phyloP scores from a whole-genome alignment of 2,329 filamentous ascomycete genomes.

The Eurotiales sp. region DNA sequence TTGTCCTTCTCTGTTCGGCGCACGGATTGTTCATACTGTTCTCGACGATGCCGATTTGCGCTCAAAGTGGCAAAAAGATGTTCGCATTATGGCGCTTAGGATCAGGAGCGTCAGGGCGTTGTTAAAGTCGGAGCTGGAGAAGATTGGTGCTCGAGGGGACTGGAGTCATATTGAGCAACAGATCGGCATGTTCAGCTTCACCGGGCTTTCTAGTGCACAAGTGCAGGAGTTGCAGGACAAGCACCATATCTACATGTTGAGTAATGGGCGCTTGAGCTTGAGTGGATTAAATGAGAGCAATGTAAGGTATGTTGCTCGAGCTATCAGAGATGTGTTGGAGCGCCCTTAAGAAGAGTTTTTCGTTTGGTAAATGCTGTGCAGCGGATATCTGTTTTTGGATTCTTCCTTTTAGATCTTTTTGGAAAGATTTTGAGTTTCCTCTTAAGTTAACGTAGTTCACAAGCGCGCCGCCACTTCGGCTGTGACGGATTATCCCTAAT shows the following conservation, averaged over 20 bases:
- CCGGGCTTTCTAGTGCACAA: constrained; percentile 7
- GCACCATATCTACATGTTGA: constrained; percentile 43
- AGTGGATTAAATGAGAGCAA: constrained; percentile 37
- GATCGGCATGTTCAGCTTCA: constrained; percentile 78
- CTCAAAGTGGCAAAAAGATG: constrained; percentile 83
- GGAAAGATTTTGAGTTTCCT: too few species aligned
- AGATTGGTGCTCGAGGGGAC: constrained; percentile 76
- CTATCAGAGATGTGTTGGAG: constrained; percentile 30
- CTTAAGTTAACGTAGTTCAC: too few species aligned
- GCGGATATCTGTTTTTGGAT: too few species aligned
- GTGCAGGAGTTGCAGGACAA: constrained; percentile 27
- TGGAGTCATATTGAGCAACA: constrained; percentile 96
- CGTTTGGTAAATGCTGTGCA: too few species aligned
- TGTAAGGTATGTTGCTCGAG: constrained; percentile 36
- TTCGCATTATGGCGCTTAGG: constrained; percentile 85
- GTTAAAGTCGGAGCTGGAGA: constrained; percentile 75
- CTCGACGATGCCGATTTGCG: constrained; percentile 76
- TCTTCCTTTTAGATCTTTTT: too few species aligned
- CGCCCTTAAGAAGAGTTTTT: too few species aligned
- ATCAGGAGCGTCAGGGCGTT: constrained; percentile 86
- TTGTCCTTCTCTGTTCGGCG: constrained; percentile 74
- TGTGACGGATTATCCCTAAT: too few species aligned
- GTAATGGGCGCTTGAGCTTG: constrained; percentile 31
- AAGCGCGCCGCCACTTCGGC: too few species aligned
- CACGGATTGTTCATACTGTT: constrained; percentile 77